Evolutionary conservation across 768 basidiomycete species (phyloP).

Genomic region (Leucosporidium scottii): DNA sequence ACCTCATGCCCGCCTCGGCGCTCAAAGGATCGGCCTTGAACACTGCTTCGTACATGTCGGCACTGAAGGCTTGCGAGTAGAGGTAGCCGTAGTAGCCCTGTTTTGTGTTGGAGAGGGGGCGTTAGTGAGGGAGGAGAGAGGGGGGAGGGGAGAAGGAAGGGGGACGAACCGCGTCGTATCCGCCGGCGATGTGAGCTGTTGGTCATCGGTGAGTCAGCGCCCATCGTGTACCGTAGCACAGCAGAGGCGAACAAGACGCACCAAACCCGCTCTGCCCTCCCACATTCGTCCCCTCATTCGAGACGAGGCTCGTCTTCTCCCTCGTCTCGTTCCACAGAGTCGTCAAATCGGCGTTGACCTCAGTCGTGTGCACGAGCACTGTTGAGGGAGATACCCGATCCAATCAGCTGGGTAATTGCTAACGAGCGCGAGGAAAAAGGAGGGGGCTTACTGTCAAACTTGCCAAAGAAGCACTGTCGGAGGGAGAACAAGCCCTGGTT

Average conservation of each 20-base stretch:
- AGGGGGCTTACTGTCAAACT: conserved; percentile 67
- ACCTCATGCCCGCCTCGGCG: conserved; percentile 55
- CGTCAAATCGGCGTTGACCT: conserved; percentile 54
- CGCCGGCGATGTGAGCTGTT: conserved; percentile 43
- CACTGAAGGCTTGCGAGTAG: conserved; percentile 61
- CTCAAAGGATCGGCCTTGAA: conserved; percentile 73
- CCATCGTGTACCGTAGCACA: too few relatives aligned
- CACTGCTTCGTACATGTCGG: conserved; percentile 58
- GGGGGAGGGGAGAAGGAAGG: neutral
- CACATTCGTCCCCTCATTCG: conserved; percentile 54
- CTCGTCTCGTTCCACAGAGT: conserved; percentile 67
- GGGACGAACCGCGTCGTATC: conserved; percentile 45
- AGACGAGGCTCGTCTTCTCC: conserved; percentile 42
- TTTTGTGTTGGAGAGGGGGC: neutral
- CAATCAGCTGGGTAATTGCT: too few relatives aligned
- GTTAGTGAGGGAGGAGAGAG: neutral
- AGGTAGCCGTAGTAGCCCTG: conserved; percentile 47
- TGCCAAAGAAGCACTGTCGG: conserved; percentile 76
- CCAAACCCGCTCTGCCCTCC: conserved; percentile 71
- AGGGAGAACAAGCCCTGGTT: conserved; percentile 63
- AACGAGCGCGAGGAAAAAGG: too few relatives aligned
- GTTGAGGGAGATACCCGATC: too few relatives aligned
- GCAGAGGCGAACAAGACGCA: too few relatives aligned
- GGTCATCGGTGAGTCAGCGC: neutral
- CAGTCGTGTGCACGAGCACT: conserved; percentile 21